Percentiles rank a stretch among this genome's conserved stretches.
phyloP scores from a whole-genome alignment of 345 rosid genomes.

The Eucalyptus leucophloia region DNA sequence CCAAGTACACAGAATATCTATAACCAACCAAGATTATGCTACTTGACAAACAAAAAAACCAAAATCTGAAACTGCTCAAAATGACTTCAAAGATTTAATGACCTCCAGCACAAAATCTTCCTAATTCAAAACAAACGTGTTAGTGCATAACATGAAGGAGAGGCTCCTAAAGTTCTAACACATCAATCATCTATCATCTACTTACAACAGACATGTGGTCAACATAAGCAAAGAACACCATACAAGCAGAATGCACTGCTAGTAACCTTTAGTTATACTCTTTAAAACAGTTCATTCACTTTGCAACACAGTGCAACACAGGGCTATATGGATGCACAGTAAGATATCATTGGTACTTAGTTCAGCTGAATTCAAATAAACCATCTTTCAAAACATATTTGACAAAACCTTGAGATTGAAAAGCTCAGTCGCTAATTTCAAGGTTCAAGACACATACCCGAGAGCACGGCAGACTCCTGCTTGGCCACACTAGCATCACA shows the following conservation, averaged over 20 bases:
- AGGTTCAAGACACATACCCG: slow-evolving; percentile 41
- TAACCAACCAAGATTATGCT: not conserved
- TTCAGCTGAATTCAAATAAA: not conserved
- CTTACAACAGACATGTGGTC: not conserved
- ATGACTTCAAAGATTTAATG: not conserved
- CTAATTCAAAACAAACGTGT: not conserved
- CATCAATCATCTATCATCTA: not conserved
- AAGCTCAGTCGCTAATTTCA: not conserved
- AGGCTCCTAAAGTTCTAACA: not conserved
- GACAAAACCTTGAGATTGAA: not conserved
- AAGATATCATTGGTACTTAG: not conserved
- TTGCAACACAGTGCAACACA: not conserved
- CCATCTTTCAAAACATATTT: not conserved
- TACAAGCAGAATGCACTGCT: not conserved
- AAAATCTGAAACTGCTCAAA: not conserved
- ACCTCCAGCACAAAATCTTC: not conserved
- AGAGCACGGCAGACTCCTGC: slow-evolving; percentile 99
- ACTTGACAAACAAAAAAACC: not conserved
- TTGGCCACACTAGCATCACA: slow-evolving; percentile 51
- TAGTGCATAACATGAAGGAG: not conserved
- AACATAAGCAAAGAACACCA: not conserved
- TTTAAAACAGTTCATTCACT: not conserved
- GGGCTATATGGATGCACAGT: not conserved
- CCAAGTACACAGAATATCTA: not conserved
- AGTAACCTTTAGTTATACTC: not conserved